phyloP scores from a whole-genome alignment of 768 basidiomycete species.

The Leccinum sublutescens region DNA sequence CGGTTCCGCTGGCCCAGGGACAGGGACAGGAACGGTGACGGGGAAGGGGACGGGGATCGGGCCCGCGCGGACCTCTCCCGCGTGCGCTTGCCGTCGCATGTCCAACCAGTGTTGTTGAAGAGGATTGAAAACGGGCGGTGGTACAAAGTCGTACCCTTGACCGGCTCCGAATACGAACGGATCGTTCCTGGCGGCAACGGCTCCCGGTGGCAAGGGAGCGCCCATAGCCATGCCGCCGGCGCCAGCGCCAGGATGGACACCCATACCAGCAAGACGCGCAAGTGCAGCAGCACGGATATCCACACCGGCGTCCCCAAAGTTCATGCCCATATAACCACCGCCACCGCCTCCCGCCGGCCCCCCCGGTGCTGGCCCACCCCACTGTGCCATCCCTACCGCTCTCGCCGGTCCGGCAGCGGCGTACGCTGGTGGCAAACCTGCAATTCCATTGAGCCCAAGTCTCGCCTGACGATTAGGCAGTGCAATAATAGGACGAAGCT shows the following conservation, averaged over 20 bases:
- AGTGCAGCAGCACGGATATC: not conserved
- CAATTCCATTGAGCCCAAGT: not conserved
- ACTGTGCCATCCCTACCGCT: not conserved
- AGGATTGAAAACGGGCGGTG: not conserved
- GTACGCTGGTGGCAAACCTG: not conserved
- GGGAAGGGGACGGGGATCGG: not conserved
- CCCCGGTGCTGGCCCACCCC: not conserved
- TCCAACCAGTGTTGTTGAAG: not conserved
- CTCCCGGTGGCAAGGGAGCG: not conserved
- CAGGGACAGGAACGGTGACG: not conserved
- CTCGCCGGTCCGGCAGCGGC: not conserved
- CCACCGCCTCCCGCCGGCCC: not conserved
- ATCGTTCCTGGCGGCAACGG: not conserved
- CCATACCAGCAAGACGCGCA: not conserved
- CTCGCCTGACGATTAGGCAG: not conserved
- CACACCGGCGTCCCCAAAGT: not conserved
- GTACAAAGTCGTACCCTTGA: conserved; percentile 11
- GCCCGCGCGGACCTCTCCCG: not conserved
- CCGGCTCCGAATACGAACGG: conserved; percentile 20
- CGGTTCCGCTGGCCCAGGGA: too few species aligned
- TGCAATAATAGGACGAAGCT: not conserved
- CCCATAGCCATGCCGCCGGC: conserved; percentile 6
- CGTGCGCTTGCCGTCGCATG: not conserved
- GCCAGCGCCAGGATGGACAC: not conserved
- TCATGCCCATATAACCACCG: not conserved